phyloP scores from a whole-genome alignment of 768 basidiomycete species.

The Gautieria morchelliformis region DNA sequence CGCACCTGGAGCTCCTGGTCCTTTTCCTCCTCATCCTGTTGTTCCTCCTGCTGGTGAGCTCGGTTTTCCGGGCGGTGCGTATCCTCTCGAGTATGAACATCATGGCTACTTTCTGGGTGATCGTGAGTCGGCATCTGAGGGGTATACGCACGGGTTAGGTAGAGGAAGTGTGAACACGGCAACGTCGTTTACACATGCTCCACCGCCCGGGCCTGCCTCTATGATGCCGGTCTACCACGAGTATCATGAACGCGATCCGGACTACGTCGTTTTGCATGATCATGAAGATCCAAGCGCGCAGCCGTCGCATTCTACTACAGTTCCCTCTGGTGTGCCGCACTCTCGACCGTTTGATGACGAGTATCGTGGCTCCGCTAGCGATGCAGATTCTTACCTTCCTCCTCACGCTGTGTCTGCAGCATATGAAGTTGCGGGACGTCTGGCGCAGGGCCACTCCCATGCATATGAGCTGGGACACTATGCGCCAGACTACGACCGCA shows the following conservation, averaged over 20 bases:
- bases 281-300: background rate
- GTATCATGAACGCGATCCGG: background rate
- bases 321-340: background rate
- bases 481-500: slow-evolving; percentile 4
- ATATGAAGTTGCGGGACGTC: background rate
- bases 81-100: background rate
- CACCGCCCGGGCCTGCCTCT: background rate
- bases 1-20: background rate
- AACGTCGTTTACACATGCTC: background rate
- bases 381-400: background rate
- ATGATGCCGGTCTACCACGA: background rate
- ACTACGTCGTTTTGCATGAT: background rate
- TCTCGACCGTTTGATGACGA: background rate
- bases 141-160: background rate
- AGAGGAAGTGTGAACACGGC: background rate
- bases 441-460: background rate
- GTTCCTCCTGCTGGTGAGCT: background rate
- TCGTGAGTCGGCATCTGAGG: background rate
- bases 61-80: background rate
- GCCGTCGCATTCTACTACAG: background rate
- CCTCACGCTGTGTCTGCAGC: background rate
- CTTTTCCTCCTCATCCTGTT: background rate
- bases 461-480: background rate
- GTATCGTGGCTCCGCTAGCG: background rate
- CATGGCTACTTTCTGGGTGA: background rate